phyloP scores from a whole-genome alignment of 2,329 filamentous ascomycete genomes.

The Fusarium sp. region DNA sequence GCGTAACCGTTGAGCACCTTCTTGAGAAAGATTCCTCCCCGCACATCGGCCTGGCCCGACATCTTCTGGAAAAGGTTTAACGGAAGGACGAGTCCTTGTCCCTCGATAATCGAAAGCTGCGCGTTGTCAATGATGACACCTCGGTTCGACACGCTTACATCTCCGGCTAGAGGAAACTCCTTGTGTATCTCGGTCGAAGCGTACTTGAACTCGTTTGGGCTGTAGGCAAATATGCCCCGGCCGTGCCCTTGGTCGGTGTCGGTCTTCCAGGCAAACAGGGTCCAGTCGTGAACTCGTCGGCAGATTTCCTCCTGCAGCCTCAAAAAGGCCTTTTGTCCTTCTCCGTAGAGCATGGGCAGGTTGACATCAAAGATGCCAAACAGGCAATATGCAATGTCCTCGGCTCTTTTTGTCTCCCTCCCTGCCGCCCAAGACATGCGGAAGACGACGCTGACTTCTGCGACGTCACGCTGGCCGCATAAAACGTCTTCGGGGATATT shows the following conservation, averaged over 20 bases:
- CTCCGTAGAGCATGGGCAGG: constrained; percentile 15
- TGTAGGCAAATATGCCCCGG: neutral
- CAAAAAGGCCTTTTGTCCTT: constrained; percentile 6
- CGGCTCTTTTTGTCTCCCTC: neutral
- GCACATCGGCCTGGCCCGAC: too few species aligned
- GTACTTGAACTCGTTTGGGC: neutral
- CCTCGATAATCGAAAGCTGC: too few species aligned
- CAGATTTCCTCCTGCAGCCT: constrained; percentile 13
- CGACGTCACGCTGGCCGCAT: neutral
- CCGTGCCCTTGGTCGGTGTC: neutral
- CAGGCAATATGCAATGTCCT: constrained; percentile 14
- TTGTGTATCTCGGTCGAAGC: neutral
- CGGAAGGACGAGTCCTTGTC: too few species aligned
- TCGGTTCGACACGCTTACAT: too few species aligned
- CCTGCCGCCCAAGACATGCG: constrained; percentile 15
- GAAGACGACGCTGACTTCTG: neutral
- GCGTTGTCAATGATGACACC: too few species aligned
- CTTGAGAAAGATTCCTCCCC: too few species aligned
- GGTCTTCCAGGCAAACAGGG: neutral
- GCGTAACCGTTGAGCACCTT: too few species aligned
- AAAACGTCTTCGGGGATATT: neutral
- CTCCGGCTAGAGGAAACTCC: too few species aligned
- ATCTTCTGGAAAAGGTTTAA: too few species aligned
- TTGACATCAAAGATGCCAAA: constrained; percentile 15
- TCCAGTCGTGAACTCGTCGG: neutral